phyloP scores from a whole-genome alignment of 1,139 yeast genomes.

The Protomyces macrosporus region DNA sequence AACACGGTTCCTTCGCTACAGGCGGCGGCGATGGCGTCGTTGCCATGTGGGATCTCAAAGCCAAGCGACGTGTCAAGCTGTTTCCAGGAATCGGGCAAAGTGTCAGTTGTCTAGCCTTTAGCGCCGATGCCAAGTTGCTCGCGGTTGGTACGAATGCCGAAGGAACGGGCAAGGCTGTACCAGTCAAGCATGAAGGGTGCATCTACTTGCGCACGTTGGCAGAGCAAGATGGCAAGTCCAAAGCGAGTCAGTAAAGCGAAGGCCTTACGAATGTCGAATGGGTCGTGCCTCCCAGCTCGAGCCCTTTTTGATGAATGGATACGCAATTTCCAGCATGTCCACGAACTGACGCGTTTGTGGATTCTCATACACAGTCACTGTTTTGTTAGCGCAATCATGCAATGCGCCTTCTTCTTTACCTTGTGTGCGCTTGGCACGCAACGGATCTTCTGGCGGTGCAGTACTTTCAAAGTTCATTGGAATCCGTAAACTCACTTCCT shows the following conservation, averaged over 20 bases:
- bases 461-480: conserved; percentile 34
- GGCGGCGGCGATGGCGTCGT: conserved; percentile 76
- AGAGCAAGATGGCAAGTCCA: conserved; percentile 18
- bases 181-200: background rate
- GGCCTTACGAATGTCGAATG: background rate
- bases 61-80: conserved; percentile 58
- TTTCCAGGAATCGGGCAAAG: conserved; percentile 50
- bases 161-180: conserved; percentile 5
- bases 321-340: conserved; percentile 25
- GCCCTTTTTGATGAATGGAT: background rate
- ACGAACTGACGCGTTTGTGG: conserved; percentile 31
- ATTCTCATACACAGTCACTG: conserved; percentile 27
- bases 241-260: background rate
- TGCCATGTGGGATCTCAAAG: conserved; percentile 69
- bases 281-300: background rate
- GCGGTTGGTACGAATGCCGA: conserved; percentile 45
- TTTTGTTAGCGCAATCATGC: background rate
- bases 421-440: background rate
- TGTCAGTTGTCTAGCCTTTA: conserved; percentile 50
- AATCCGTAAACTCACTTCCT: conserved; percentile 35
- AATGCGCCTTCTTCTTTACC: background rate
- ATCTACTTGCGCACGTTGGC: conserved; percentile 10
- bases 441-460: conserved; percentile 26
- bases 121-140: conserved; percentile 40
- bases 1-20: conserved; percentile 53